Conservation (phyloP, 2,329 filamentous ascomycete genomes). For the Diaporthe batatas region DNA sequence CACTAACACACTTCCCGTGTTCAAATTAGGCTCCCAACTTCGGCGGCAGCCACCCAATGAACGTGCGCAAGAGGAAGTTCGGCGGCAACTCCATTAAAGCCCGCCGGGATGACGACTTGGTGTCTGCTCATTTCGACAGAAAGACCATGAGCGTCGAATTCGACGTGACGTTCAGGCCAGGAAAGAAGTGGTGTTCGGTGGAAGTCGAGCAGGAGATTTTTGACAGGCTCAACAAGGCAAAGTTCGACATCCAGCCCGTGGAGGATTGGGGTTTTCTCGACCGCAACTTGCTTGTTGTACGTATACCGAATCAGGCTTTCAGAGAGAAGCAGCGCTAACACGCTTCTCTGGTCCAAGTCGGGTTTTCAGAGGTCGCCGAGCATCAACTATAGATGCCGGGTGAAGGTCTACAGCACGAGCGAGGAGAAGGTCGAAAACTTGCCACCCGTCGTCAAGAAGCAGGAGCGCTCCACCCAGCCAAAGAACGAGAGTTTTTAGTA, state of each 20-base stretch:
- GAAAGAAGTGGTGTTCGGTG: not conserved
- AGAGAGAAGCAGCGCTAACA: not conserved
- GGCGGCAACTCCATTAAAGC: slow-evolving; percentile 15
- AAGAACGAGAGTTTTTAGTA: not conserved
- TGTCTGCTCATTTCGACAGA: slow-evolving; percentile 22
- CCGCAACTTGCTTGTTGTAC: not conserved
- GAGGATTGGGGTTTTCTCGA: slow-evolving; percentile 38
- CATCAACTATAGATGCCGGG: not conserved
- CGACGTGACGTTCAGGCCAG: not conserved
- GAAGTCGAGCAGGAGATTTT: slow-evolving; percentile 35
- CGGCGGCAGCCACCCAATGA: not conserved
- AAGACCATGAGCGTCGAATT: slow-evolving; percentile 5
- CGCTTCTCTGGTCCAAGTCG: not conserved
- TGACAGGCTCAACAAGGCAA: slow-evolving; percentile 17
- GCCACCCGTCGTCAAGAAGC: not conserved
- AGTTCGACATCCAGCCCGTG: slow-evolving; percentile 3
- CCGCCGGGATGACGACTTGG: not conserved
- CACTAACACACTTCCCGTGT: not conserved
- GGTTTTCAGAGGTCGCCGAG: too few species aligned
- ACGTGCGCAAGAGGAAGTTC: slow-evolving; percentile 11
- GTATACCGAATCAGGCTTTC: not conserved
- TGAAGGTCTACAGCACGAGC: too few species aligned
- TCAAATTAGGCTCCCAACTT: not conserved
- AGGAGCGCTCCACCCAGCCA: not conserved
- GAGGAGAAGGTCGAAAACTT: not conserved